Evolutionary conservation across 1,284 basidiomycete genomes (phyloP).

Genomic region (Leccinum variabile): DNA sequence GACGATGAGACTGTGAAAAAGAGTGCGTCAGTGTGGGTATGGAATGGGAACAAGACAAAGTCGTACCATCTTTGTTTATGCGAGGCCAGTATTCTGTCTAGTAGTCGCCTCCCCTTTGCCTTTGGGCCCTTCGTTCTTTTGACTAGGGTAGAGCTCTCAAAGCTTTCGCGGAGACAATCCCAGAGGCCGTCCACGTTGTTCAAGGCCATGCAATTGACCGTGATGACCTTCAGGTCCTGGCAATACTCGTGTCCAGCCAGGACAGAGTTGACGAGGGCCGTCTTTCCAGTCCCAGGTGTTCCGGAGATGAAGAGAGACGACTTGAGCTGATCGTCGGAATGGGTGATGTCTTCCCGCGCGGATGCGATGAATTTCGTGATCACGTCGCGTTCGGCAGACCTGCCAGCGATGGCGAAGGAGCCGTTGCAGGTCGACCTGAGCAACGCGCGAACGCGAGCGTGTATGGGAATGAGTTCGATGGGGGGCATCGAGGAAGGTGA

Average conservation of each 20-base stretch:
- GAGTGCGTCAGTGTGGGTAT: background rate
- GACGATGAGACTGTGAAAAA: slow-evolving; percentile 56
- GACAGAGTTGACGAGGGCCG: slow-evolving; percentile 70
- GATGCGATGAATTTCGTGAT: slow-evolving; percentile 58
- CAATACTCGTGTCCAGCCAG: slow-evolving; percentile 43
- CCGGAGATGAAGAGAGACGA: slow-evolving; percentile 73
- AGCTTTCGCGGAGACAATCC: slow-evolving; percentile 61
- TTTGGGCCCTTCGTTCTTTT: slow-evolving; percentile 42
- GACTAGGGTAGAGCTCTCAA: slow-evolving; percentile 40
- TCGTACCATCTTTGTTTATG: slow-evolving; percentile 56
- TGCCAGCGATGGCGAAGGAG: slow-evolving; percentile 55
- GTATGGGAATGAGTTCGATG: slow-evolving; percentile 51
- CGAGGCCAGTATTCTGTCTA: slow-evolving; percentile 43
- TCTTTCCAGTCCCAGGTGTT: slow-evolving; percentile 80
- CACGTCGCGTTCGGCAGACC: slow-evolving; percentile 54
- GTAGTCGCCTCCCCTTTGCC: slow-evolving; percentile 41
- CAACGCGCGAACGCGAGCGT: slow-evolving; percentile 63
- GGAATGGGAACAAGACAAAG: slow-evolving; percentile 12
- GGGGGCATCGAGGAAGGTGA: slow-evolving; percentile 66
- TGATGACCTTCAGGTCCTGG: slow-evolving; percentile 46
- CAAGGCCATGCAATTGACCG: slow-evolving; percentile 78
- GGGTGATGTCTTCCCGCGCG: slow-evolving; percentile 35
- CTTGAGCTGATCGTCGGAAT: slow-evolving; percentile 32
- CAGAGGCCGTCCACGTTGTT: slow-evolving; percentile 65
- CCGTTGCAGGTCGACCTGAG: slow-evolving; percentile 68